These are phyloP conservation scores for Ceratobasidium sp. DNA, from an alignment of 1,284 basidiomycete species.

Conservation along the genomic window DNA sequence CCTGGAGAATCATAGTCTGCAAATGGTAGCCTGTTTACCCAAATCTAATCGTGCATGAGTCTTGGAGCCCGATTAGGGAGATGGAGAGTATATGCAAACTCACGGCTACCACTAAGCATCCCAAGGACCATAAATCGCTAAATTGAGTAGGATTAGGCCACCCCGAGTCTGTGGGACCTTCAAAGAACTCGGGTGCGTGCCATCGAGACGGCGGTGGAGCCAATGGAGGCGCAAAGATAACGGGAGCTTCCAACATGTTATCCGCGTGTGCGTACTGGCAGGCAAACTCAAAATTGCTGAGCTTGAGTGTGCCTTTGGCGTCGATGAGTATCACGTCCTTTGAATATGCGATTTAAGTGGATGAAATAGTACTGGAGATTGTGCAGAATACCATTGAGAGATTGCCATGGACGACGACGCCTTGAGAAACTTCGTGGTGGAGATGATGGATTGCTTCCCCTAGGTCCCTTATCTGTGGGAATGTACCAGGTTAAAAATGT, in stretches of 20 bases:
- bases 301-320: not conserved
- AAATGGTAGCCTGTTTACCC: constrained; percentile 4
- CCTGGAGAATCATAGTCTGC: constrained; percentile 1
- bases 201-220: constrained; percentile 22
- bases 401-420: constrained; percentile 19
- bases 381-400: constrained; percentile 14
- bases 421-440: constrained; percentile 10
- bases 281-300: constrained; percentile 32
- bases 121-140: constrained; percentile 20
- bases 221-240: constrained; percentile 17
- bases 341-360: not conserved
- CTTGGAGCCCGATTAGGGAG: not conserved
- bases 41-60: not conserved
- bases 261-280: constrained; percentile 27
- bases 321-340: constrained; percentile 14
- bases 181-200: constrained; percentile 36
- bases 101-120: constrained; percentile 20
- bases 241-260: constrained; percentile 10
- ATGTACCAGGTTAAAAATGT: not conserved
- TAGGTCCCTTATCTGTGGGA: constrained; percentile 1
- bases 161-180: not conserved
- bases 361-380: not conserved
- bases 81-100: not conserved
- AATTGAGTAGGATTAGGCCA: constrained; percentile 29
- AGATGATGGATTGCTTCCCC: constrained; percentile 13